Percentiles rank a stretch among this genome's conserved stretches.
Conservation (phyloP, 106 monocot species). For the Platanthera zijinensis region DNA sequence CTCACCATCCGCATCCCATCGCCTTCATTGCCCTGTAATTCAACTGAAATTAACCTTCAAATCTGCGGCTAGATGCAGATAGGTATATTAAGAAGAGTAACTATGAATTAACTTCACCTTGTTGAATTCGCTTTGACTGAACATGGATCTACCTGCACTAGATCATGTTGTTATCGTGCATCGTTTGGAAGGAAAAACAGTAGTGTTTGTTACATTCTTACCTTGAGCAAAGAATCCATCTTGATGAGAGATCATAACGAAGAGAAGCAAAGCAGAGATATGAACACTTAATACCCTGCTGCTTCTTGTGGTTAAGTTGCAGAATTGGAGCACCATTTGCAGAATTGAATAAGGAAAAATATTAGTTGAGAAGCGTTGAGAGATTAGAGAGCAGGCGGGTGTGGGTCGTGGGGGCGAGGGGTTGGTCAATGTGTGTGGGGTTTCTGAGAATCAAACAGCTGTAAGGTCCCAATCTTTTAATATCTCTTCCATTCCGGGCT, state of each 20-base stretch:
- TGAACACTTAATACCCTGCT: background rate
- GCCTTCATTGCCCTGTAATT: background rate
- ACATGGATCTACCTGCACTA: background rate
- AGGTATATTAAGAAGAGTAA: background rate
- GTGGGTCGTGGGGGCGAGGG: background rate
- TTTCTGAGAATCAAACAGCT: background rate
- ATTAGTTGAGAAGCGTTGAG: background rate
- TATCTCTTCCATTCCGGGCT: background rate
- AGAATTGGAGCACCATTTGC: background rate
- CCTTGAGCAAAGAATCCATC: background rate
- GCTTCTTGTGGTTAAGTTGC: background rate
- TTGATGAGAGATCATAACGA: background rate
- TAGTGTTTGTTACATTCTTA: background rate
- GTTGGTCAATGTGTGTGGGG: background rate
- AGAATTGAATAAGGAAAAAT: background rate
- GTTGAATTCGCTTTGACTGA: background rate
- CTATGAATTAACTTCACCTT: background rate
- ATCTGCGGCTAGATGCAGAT: background rate
- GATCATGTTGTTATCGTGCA: background rate
- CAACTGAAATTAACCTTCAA: background rate
- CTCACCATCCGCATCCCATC: background rate
- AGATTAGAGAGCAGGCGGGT: background rate
- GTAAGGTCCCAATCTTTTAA: background rate
- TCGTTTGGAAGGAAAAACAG: too few species aligned
- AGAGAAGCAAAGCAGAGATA: background rate